Evolutionary conservation across 305 asterid genomes (phyloP).

Genomic region (Solanum hybrid): DNA sequence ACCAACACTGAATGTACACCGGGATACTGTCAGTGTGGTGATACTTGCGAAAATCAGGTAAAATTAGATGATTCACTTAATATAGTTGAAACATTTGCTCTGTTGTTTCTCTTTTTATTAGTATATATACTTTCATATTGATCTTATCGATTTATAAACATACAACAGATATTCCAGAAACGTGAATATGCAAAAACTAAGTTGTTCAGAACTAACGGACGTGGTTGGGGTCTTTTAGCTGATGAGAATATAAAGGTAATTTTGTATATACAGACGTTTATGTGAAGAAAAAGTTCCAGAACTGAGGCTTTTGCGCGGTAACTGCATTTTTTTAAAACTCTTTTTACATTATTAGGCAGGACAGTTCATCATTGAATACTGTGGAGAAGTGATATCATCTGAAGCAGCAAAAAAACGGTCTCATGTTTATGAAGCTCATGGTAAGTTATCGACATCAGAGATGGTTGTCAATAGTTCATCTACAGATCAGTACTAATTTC

Average conservation of each 20-base stretch:
- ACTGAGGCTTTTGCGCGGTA: neutral
- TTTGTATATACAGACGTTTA: neutral
- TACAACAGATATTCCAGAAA: constrained; percentile 63
- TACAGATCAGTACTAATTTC: neutral
- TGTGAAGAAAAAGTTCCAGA: neutral
- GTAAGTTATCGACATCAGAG: constrained; percentile 26
- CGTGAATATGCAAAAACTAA: constrained; percentile 61
- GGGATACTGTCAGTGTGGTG: constrained; percentile 67
- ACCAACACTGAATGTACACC: constrained; percentile 92
- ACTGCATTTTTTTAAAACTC: neutral
- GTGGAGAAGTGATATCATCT: constrained; percentile 84
- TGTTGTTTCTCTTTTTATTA: neutral
- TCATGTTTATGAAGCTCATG: constrained; percentile 64
- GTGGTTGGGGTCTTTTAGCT: constrained; percentile 91
- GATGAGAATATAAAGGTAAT: constrained; percentile 64
- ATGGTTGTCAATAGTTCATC: neutral
- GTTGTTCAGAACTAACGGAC: constrained; percentile 76
- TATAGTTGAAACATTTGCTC: neutral
- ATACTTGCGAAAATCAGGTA: constrained; percentile 76
- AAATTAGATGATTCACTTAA: neutral
- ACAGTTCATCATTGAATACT: constrained; percentile 74
- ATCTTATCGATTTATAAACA: neutral
- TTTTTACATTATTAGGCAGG: constrained; percentile 53
- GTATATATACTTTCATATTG: neutral
- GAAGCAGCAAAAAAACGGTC: constrained; percentile 64